Percentiles rank a stretch among this genome's conserved stretches.
These are phyloP conservation scores for Ustilago cynodontis DNA, from an alignment of 1,284 basidiomycete species.

Conservation along the genomic window DNA sequence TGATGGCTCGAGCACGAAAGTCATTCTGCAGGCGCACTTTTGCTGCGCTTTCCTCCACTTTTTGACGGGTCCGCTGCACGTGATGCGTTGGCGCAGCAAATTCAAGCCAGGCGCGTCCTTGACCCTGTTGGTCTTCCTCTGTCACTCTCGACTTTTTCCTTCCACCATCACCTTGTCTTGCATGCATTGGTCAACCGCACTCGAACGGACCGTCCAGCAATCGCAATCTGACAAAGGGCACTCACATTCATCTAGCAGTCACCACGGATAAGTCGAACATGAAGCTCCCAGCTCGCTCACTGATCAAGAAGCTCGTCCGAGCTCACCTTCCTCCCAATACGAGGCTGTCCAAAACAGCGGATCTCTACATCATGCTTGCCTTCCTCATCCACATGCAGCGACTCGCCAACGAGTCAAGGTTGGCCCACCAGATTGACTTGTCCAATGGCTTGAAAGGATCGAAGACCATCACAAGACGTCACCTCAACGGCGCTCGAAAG, in stretches of 20 bases:
- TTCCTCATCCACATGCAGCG: constrained; percentile 48
- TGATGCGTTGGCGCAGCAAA: constrained; percentile 11
- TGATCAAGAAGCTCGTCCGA: constrained; percentile 47
- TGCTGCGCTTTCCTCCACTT: constrained; percentile 40
- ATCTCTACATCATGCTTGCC: constrained; percentile 51
- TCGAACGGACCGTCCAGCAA: no score
- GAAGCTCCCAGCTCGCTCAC: constrained; percentile 46
- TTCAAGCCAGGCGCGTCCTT: constrained; percentile 17
- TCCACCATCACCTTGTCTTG: constrained; percentile 6
- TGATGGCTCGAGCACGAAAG: constrained; percentile 32
- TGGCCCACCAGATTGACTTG: constrained; percentile 45
- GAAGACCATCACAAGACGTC: constrained; percentile 31
- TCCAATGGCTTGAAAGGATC: constrained; percentile 44
- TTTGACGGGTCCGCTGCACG: constrained; percentile 22
- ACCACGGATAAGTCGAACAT: no score
- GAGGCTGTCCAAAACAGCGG: constrained; percentile 46
- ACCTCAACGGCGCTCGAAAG: constrained; percentile 47
- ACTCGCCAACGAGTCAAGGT: constrained; percentile 46
- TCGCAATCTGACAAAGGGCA: no score
- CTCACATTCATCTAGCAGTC: no score
- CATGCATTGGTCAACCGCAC: no score
- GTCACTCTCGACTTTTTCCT: neutral
- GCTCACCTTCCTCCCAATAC: constrained; percentile 45
- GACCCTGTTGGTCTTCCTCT: constrained; percentile 1
- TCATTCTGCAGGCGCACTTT: constrained; percentile 8